Conservation (phyloP, 352 stramenopile genomes). For the Pythium aristosporum region DNA sequence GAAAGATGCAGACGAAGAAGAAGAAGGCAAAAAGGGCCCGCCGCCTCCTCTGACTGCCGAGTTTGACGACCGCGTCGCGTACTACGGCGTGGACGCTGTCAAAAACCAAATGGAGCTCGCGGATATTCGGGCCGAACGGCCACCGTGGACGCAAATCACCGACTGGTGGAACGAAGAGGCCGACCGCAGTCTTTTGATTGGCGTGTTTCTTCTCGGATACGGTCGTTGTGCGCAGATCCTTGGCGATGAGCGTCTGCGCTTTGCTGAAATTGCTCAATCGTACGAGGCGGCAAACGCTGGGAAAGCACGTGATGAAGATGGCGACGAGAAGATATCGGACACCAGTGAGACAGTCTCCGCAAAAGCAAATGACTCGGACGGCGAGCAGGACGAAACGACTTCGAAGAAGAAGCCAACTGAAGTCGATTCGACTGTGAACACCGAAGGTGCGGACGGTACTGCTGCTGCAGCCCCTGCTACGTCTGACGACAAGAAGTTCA, state of each 20-base stretch:
- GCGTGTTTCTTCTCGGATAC: slow-evolving; percentile 86
- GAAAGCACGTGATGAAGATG: slow-evolving; percentile 38
- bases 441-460: slow-evolving; percentile 31
- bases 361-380: slow-evolving; percentile 10
- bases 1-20: slow-evolving; percentile 20
- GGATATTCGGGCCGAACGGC: slow-evolving; percentile 63
- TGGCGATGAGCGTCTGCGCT: slow-evolving; percentile 67
- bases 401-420: slow-evolving; percentile 5
- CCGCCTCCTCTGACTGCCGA: slow-evolving; percentile 41
- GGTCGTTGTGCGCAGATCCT: slow-evolving; percentile 83
- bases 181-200: slow-evolving; percentile 75
- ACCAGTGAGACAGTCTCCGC: slow-evolving; percentile 2
- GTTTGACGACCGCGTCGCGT: slow-evolving; percentile 70
- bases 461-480: not conserved
- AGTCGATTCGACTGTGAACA: slow-evolving; percentile 1
- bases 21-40: slow-evolving; percentile 21
- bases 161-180: slow-evolving; percentile 84
- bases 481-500: slow-evolving; percentile 51
- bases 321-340: slow-evolving; percentile 33
- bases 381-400: slow-evolving; percentile 27
- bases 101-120: slow-evolving; percentile 59
- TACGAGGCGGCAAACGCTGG: slow-evolving; percentile 34
- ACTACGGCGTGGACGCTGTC: slow-evolving; percentile 70
- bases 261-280: slow-evolving; percentile 60
- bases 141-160: slow-evolving; percentile 79